Base-by-base conservation (phyloP, 1,139 yeast species). In the Hemisphaericaspora subhashii region DNA sequence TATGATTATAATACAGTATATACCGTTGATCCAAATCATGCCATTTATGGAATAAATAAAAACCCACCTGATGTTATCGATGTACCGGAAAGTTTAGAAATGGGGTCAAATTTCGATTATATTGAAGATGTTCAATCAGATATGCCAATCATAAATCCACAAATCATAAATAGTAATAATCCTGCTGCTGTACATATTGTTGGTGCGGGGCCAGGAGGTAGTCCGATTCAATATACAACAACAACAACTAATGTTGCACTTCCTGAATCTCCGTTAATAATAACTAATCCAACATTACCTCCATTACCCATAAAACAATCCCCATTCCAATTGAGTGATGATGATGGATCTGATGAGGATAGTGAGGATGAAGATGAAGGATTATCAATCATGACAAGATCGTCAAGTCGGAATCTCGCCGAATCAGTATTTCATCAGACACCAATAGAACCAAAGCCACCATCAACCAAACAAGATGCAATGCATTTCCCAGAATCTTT, bases 1-100 rank as follows among this genome's bases (percentile, higher is more conserved):
- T 89, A 89, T 58, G 96, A 89, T 62, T 88, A 88, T 61, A 87
- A 86, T 56, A 77, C 92, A 1, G 96, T 88, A 15, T 87, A 85
- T 55, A 75, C 81, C 3, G 75, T 70, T 27, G 80, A 79, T 48
- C 77, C 78, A 15, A 66, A 75, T 44, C 76, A 77, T 43, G 65
- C 72, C 4, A 59, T 68, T 10, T 68, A 63, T 46, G 71, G 71
- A 1, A 50, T 42, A 27, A 50, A 53, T 32, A 44, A 50, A 16
- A 53, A 54, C 30, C 46, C 52, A 3, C 72, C 75, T 54, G 63
- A 63, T 42, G 75, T 72, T 17, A 67, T 67, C 46, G 78, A 62
- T 58, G 72, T 60, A 38, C 80, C 68, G 24, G 79, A 60, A 51
- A 70, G 68, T 45, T 65, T 72, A 36, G 59, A 65, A 8, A 48